Conservation (phyloP, 108 stramenopile species). For the Cyclotella cryptica region DNA sequence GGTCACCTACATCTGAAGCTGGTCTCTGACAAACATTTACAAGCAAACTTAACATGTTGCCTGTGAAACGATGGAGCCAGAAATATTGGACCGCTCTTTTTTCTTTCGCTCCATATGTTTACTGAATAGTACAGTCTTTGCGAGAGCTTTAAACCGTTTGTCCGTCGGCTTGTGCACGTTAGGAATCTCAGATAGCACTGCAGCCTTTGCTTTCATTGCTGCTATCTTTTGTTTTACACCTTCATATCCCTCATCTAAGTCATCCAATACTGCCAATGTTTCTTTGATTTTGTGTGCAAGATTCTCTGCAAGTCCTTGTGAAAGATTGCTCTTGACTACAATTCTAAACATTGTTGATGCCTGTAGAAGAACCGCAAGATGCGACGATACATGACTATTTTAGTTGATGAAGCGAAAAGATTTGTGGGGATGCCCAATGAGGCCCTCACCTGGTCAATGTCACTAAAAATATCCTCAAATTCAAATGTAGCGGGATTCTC, state of each 20-base stretch:
- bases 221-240: slow-evolving; percentile 10
- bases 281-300: slow-evolving; percentile 27
- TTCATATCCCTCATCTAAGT: slow-evolving; percentile 27
- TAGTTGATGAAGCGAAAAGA: too few species aligned
- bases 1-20: too few species aligned
- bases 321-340: slow-evolving; percentile 51
- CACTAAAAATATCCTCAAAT: slow-evolving; percentile 44
- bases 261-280: slow-evolving; percentile 13
- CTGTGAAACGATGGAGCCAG: background rate
- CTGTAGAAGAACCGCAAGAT: background rate
- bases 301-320: slow-evolving; percentile 40
- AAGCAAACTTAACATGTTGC: background rate
- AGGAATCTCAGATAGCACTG: background rate
- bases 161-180: background rate
- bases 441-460: slow-evolving; percentile 18
- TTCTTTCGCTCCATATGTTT: background rate
- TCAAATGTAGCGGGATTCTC: slow-evolving; percentile 43
- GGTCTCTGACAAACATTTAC: too few species aligned
- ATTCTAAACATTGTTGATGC: slow-evolving; percentile 52
- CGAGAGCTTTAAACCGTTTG: background rate
- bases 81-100: background rate
- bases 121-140: background rate
- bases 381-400: background rate
- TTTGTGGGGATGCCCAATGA: background rate
- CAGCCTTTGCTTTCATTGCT: slow-evolving; percentile 2